Base-by-base conservation (phyloP, 768 basidiomycete genomes). In the Suillus decipiens region DNA sequence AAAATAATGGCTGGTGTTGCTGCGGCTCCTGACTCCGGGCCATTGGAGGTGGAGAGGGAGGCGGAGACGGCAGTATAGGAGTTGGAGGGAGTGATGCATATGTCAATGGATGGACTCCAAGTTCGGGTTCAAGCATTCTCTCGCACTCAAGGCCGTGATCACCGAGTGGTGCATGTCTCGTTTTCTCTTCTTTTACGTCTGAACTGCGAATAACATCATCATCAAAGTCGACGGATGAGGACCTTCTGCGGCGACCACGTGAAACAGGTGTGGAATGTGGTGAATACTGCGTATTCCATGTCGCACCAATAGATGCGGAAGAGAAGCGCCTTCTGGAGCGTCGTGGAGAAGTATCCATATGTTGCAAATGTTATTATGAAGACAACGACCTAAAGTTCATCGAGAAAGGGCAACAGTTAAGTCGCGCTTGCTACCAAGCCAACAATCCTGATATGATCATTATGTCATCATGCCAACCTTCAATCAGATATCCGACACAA, bases 61-160 rank as follows among this genome's bases (percentile, higher is more conserved):
- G 75, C 14, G 80, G 76, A 51, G 86, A 84, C 31, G 82, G 76
- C 22, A 82, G 77, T 57, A 89, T 86, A 14, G 90, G 90, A 10
- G 90, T 89, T 0, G 90, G 84, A 5, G 90, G 90, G 47, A 92
- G 80, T 0, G 90, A 92, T 6, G 89, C 82, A 68, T 92, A 92
- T 0, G 86, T 80, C 31, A 86, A 75, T 14, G 83, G 84, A 56
- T 76, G 73, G 19, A 47, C 37, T 3, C 57, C 63, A 4, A 61
- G 54, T 41, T 68, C 72, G 10, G 64, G 63, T 41, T 47, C 51
- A 14, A 47, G 36, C 9, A 41, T 45, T 34, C 24, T 63, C 19
- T 74, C 68, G 36, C 51, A 61, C 11, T 22, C 39, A 10, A 41
- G 42, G 33, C 24, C 54, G 33, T n/a, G 62, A 19, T 57, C 53